phyloP scores from a whole-genome alignment of 495 filamentous ascomycete species.

The Aspergillus sparsus region DNA sequence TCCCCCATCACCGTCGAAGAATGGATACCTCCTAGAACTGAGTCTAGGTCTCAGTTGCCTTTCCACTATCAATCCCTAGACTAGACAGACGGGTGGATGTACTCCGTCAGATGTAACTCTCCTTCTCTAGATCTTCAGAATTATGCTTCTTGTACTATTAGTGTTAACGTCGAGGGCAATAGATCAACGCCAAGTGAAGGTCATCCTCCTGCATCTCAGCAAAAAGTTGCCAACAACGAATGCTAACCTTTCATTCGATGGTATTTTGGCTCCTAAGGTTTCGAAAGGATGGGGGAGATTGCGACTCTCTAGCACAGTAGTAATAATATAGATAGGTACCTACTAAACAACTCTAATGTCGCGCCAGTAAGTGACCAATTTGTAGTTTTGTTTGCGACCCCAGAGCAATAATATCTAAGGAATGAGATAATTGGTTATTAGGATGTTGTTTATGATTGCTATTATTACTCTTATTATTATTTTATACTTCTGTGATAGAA shows the following conservation, averaged over 20 bases:
- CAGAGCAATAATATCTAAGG: too few relatives aligned
- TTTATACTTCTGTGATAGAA: too few relatives aligned
- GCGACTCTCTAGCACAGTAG: constrained; percentile 13
- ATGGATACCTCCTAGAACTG: neutral
- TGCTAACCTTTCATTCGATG: constrained; percentile 15
- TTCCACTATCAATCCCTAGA: neutral
- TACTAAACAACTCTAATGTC: constrained; percentile 16
- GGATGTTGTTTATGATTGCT: too few relatives aligned
- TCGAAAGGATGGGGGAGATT: constrained; percentile 11
- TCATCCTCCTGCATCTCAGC: constrained; percentile 7
- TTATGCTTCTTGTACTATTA: too few relatives aligned
- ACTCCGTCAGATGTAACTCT: neutral
- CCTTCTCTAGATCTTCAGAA: too few relatives aligned
- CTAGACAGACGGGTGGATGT: neutral
- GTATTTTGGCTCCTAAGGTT: constrained; percentile 9
- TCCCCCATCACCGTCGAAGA: neutral
- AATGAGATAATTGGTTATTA: too few relatives aligned
- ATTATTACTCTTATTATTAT: too few relatives aligned
- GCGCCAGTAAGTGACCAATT: neutral
- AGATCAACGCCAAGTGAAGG: constrained; percentile 12
- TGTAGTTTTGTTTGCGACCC: too few relatives aligned
- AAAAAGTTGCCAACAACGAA: constrained; percentile 5
- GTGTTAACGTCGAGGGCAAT: constrained; percentile 1
- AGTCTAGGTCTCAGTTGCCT: neutral
- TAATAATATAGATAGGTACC: too few relatives aligned